A percentile compares a stretch with the other conserved stretches of the same genome.
phyloP scores from a whole-genome alignment of 2,329 filamentous ascomycete genomes.

The Phaeoacremonium minimum region DNA sequence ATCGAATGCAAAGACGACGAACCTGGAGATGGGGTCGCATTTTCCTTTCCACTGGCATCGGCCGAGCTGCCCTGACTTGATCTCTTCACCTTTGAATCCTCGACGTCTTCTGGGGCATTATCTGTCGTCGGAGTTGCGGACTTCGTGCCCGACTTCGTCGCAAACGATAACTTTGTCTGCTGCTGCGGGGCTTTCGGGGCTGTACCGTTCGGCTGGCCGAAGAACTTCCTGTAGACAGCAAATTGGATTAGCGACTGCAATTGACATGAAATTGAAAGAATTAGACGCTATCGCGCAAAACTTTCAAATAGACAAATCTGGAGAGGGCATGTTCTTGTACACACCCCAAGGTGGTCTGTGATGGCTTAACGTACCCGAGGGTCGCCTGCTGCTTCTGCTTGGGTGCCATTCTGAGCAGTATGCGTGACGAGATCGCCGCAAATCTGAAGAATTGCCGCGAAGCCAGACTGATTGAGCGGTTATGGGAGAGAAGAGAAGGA shows the following conservation, averaged over 20 bases:
- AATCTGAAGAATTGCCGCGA: constrained; percentile 14
- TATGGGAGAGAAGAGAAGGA: too few relatives aligned
- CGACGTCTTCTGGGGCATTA: constrained; percentile 14
- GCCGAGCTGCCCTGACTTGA: constrained; percentile 13
- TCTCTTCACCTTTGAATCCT: constrained; percentile 16
- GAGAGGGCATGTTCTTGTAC: constrained; percentile 16
- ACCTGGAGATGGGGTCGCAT: constrained; percentile 33
- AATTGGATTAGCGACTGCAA: constrained; percentile 5
- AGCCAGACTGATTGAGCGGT: too few relatives aligned
- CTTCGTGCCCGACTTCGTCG: constrained; percentile 45
- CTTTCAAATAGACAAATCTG: too few relatives aligned
- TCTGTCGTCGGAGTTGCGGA: constrained; percentile 25
- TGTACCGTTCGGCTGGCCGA: constrained; percentile 60
- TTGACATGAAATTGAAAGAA: too few relatives aligned
- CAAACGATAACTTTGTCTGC: constrained; percentile 77
- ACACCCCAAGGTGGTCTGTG: constrained; percentile 73
- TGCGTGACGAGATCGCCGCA: constrained; percentile 11
- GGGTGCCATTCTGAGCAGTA: constrained; percentile 33
- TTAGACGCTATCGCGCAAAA: too few relatives aligned
- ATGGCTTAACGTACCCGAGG: constrained; percentile 78
- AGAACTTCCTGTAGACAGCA: constrained; percentile 68
- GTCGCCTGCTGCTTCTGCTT: constrained; percentile 86
- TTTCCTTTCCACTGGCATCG: constrained; percentile 27
- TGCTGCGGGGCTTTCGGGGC: constrained; percentile 57
- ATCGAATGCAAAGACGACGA: constrained; percentile 9